Evolutionary conservation across 768 basidiomycete species (phyloP).

Genomic region (Baorangia bicolor): DNA sequence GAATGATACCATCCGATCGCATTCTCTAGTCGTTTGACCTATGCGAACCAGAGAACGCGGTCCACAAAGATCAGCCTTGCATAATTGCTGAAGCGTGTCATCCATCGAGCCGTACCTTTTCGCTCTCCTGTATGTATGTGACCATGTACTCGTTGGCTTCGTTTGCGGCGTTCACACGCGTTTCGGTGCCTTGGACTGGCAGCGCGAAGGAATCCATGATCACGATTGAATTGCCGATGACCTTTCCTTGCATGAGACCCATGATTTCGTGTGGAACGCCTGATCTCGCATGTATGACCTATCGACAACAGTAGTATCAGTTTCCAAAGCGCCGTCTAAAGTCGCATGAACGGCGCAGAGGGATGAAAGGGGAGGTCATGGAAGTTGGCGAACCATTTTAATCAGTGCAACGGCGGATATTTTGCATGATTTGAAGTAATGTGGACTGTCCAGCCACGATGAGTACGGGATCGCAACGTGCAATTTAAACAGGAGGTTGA

Average conservation of each 20-base stretch:
- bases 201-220: constrained; percentile 97
- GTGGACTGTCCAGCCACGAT: constrained; percentile 47
- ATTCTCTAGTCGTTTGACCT: constrained; percentile 85
- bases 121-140: constrained; percentile 78
- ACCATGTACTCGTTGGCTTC: constrained; percentile 99
- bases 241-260: constrained; percentile 99
- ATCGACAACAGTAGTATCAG: constrained; percentile 11
- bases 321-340: not conserved
- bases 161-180: constrained; percentile 92
- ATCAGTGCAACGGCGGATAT: constrained; percentile 94
- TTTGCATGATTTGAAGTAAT: constrained; percentile 86
- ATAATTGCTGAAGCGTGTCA: not conserved
- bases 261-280: constrained; percentile 99
- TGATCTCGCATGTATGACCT: constrained; percentile 98
- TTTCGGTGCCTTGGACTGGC: constrained; percentile 97
- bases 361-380: not conserved
- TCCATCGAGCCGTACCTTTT: constrained; percentile 52
- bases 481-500: constrained; percentile 13
- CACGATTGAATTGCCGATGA: constrained; percentile 71
- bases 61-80: not conserved
- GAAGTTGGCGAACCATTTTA: constrained; percentile 72
- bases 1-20: constrained; percentile 98
- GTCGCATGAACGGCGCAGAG: not conserved
- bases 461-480: not conserved
- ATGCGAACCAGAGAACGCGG: not conserved